Base-by-base conservation (phyloP, 1,284 basidiomycete species). In the Mrakiaceae sp. region DNA sequence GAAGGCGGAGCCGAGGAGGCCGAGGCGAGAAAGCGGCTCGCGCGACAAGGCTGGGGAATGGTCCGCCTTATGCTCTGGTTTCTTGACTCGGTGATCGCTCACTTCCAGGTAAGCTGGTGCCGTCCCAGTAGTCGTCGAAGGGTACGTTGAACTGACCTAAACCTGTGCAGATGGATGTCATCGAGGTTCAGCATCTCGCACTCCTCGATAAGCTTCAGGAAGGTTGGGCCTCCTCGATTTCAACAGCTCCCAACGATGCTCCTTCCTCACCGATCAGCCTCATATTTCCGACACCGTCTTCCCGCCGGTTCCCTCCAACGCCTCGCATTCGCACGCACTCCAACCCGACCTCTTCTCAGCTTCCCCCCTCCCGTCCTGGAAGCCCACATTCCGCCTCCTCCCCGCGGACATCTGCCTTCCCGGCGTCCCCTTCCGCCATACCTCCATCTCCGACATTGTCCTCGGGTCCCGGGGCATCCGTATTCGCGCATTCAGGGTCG, bases 1-100 rank as follows among this genome's bases (percentile, higher is more conserved):
- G 91, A 94, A 72, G 91, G 91, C 7, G 79, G 75, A 1, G 83
- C 83, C 68, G 87, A 87, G 69, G 81, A 83, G 56, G 68, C 67
- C 5, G 68, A 70, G 0, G 68, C 64, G 9, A 65, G 87, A 46
- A 81, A 81, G 67, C 78, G 78, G 63, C 79, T 92, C 16, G 77
- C 90, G 59, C 79, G 90, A 64, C 85, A 83, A 68, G 87, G 87
- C 0, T 95, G 91, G 90, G 88, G 88, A 0, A 81, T 87, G 14
- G 85, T 91, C 14, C 77, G 89, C 67, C 83, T 87, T 70, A 92
- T 94, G 89, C 83, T 85, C 57, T 94, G 91, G 89, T 93, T 93
- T 73, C 77, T 95, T 64, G 91, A 93, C 71, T 86, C 83, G 12
- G n/a, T 64, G 6, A 44, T 52, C 49, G 8, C 49, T 44, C 63